Percentiles rank a stretch among this genome's conserved stretches.
These are phyloP conservation scores for Globisporangium nodosum DNA, from an alignment of 352 stramenopile genomes.

Conservation along the genomic window DNA sequence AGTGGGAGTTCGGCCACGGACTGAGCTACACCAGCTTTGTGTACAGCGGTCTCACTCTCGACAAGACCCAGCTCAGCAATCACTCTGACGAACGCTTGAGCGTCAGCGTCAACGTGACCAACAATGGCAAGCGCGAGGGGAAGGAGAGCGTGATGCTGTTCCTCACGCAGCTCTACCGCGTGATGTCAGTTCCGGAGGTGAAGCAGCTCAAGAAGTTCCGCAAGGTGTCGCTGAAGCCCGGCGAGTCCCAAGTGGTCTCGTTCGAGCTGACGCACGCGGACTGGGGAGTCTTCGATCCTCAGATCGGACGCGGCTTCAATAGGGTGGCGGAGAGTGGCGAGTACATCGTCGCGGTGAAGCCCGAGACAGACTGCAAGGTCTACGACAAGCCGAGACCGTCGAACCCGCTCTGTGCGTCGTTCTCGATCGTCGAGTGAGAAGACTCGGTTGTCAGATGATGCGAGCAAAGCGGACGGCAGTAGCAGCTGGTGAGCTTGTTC, in stretches of 20 bases:
- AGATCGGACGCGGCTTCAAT: slow-evolving; percentile 57
- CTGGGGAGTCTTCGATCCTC: slow-evolving; percentile 56
- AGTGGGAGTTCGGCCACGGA: slow-evolving; percentile 64
- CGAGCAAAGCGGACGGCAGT: neutral
- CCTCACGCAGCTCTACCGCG: slow-evolving; percentile 54
- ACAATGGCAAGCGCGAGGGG: slow-evolving; percentile 44
- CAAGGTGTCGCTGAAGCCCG: slow-evolving; percentile 57
- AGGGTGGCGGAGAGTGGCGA: slow-evolving; percentile 57
- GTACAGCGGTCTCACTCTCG: slow-evolving; percentile 42
- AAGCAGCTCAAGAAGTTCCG: slow-evolving; percentile 80
- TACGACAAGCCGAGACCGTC: slow-evolving; percentile 29
- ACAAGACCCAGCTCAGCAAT: slow-evolving; percentile 17
- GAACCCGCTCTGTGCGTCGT: slow-evolving; percentile 38
- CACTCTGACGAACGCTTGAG: slow-evolving; percentile 17
- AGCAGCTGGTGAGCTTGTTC: neutral
- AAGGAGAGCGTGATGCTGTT: slow-evolving; percentile 82
- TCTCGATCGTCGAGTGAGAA: slow-evolving; percentile 19
- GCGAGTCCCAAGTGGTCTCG: slow-evolving; percentile 28
- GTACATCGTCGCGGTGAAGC: slow-evolving; percentile 65
- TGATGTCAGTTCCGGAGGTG: slow-evolving; percentile 62
- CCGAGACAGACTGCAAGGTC: slow-evolving; percentile 68
- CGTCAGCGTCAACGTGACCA: slow-evolving; percentile 57
- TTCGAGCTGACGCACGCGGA: slow-evolving; percentile 46
- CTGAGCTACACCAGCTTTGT: slow-evolving; percentile 68
- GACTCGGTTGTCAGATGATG: neutral